A percentile compares a stretch with the other conserved stretches of the same genome.
Conservation (phyloP, 257 asterid species). For the Solanum etuberosum region DNA sequence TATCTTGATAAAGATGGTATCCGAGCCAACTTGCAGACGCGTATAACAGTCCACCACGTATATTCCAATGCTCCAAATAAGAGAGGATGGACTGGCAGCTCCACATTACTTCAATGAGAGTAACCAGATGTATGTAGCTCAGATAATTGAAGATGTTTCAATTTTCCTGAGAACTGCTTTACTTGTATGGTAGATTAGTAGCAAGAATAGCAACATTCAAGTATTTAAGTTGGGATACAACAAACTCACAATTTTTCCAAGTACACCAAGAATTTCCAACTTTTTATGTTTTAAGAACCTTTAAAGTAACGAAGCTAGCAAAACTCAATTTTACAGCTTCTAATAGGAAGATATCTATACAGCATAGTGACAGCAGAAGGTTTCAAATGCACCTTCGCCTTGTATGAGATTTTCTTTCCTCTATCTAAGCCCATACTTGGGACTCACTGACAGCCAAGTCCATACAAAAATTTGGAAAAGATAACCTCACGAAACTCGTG, state of each 20-base stretch:
- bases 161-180: neutral
- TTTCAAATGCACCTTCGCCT: neutral
- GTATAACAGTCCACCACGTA: neutral
- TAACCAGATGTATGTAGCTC: neutral
- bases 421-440: neutral
- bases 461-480: neutral
- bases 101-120: neutral
- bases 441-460: neutral
- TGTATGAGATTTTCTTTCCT: neutral
- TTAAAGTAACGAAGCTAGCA: neutral
- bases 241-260: neutral
- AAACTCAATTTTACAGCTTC: neutral
- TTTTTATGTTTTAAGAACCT: neutral
- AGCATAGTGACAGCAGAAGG: neutral
- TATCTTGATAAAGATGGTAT: neutral
- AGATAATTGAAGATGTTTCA: neutral
- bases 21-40: neutral
- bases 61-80: neutral
- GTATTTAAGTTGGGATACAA: neutral
- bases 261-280: neutral
- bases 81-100: neutral
- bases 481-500: neutral
- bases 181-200: neutral
- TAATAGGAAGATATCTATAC: neutral
- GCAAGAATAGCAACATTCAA: neutral